Conservation (phyloP, 2,329 filamentous ascomycete species). For the Westerdykella ornata region DNA sequence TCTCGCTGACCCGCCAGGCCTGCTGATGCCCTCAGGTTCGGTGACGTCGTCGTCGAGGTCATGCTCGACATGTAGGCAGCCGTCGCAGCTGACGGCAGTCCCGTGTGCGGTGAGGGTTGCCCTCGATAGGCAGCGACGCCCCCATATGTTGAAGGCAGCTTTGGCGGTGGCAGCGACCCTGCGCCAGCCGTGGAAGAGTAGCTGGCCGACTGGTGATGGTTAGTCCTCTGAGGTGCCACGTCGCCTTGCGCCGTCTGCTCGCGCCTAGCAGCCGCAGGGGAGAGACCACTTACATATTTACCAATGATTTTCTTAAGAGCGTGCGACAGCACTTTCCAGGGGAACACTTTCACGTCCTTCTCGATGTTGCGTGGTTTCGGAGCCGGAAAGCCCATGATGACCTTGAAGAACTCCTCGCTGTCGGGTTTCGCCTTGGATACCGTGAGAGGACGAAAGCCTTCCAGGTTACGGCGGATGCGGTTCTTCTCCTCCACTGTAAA, state of each 20-base stretch:
- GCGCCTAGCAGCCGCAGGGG: not conserved
- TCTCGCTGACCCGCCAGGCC: constrained; percentile 32
- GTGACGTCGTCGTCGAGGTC: constrained; percentile 41
- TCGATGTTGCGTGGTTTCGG: constrained; percentile 97
- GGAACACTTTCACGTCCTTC: constrained; percentile 98
- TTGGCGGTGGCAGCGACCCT: constrained; percentile 38
- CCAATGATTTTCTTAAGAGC: constrained; percentile 97
- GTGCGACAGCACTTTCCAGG: constrained; percentile 81
- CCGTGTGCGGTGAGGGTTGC: constrained; percentile 29
- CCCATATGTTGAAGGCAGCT: constrained; percentile 42
- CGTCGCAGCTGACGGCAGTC: constrained; percentile 25
- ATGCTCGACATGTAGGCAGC: constrained; percentile 41
- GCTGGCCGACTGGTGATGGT: constrained; percentile 53
- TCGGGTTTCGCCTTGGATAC: constrained; percentile 90
- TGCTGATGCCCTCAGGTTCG: constrained; percentile 38
- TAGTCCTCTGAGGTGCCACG: constrained; percentile 27
- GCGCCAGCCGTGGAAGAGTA: constrained; percentile 59
- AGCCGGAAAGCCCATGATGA: constrained; percentile 95
- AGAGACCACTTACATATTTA: constrained; percentile 66
- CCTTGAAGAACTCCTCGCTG: constrained; percentile 95
- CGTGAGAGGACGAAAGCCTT: constrained; percentile 86
- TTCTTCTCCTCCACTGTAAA: constrained; percentile 99
- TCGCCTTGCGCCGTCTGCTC: not conserved
- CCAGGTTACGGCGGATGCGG: constrained; percentile 87
- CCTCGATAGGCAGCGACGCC: constrained; percentile 46